Evolutionary conservation across 352 stramenopile genomes (phyloP).

Genomic region (Pythium folliculosum): DNA sequence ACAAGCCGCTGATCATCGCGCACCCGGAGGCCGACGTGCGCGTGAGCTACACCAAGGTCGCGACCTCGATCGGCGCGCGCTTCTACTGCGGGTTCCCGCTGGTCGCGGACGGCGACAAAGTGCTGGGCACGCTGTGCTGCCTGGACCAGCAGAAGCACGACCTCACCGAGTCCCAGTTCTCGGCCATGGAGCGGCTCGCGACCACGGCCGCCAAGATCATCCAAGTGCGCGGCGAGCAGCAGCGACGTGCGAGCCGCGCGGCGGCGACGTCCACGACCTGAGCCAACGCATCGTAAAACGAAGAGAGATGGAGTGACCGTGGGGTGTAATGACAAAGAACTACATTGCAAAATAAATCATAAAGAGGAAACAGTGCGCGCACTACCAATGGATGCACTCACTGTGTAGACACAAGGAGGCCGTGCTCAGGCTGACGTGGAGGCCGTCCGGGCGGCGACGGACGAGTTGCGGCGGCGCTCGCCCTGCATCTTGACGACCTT

Average conservation of each 20-base stretch:
- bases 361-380: not conserved
- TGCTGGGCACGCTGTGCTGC: conserved; percentile 64
- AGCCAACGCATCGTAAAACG: not conserved
- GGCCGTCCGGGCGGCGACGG: not conserved
- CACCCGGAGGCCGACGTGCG: conserved; percentile 60
- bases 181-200: conserved; percentile 29
- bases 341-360: not conserved
- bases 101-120: conserved; percentile 3
- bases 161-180: conserved; percentile 29
- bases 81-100: conserved; percentile 84
- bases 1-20: conserved; percentile 57
- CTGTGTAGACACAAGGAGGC: not conserved
- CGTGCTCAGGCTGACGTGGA: not conserved
- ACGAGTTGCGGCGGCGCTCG: conserved; percentile 9
- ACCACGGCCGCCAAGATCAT: conserved; percentile 54
- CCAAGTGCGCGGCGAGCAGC: conserved; percentile 19
- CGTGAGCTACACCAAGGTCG: conserved; percentile 39
- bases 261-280: not conserved
- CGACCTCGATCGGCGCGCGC: conserved; percentile 34
- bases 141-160: conserved; percentile 26
- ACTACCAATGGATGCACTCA: conserved; percentile 3
- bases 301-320: not conserved
- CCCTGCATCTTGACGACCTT: conserved; percentile 41
- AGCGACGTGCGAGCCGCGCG: not conserved
- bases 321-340: not conserved